phyloP scores from a whole-genome alignment of 208 protist genomes.

The Naegleria lovaniensis region DNA sequence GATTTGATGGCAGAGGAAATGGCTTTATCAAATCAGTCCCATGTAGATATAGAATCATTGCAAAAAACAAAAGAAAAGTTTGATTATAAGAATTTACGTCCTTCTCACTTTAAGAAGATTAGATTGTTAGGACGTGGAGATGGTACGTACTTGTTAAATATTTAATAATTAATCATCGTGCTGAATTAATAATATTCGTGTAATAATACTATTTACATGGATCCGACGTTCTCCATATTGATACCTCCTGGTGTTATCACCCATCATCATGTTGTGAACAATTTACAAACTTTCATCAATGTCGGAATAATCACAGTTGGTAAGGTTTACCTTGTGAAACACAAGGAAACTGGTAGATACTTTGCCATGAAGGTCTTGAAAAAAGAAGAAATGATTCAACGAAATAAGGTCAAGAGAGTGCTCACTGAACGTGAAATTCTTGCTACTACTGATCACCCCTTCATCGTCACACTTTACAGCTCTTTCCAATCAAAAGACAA shows the following conservation, averaged over 20 bases:
- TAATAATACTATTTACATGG: no score
- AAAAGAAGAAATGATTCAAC: slow-evolving; percentile 66
- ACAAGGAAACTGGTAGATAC: slow-evolving; percentile 46
- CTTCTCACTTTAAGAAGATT: slow-evolving; percentile 11
- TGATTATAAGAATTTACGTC: slow-evolving; percentile 1
- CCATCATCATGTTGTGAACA: no score
- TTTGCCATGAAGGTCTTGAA: slow-evolving; percentile 83
- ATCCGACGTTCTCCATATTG: no score
- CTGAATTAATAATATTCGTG: no score
- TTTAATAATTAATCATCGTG: no score
- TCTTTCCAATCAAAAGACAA: slow-evolving; percentile 75
- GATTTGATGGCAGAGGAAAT: slow-evolving; percentile 16
- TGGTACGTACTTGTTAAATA: not conserved
- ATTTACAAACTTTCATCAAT: no score
- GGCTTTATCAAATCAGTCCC: not conserved
- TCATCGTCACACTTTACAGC: slow-evolving; percentile 69
- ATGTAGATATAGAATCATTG: not conserved
- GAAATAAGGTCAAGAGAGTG: slow-evolving; percentile 53
- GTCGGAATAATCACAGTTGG: not conserved
- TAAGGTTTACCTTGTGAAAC: slow-evolving; percentile 10
- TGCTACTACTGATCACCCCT: slow-evolving; percentile 64
- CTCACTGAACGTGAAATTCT: slow-evolving; percentile 63
- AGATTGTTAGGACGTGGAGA: slow-evolving; percentile 11
- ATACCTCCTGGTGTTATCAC: no score
- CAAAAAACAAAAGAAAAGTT: not conserved